Evolutionary conservation across 768 basidiomycete genomes (phyloP).

Genomic region (Tricholoma flavovirens): DNA sequence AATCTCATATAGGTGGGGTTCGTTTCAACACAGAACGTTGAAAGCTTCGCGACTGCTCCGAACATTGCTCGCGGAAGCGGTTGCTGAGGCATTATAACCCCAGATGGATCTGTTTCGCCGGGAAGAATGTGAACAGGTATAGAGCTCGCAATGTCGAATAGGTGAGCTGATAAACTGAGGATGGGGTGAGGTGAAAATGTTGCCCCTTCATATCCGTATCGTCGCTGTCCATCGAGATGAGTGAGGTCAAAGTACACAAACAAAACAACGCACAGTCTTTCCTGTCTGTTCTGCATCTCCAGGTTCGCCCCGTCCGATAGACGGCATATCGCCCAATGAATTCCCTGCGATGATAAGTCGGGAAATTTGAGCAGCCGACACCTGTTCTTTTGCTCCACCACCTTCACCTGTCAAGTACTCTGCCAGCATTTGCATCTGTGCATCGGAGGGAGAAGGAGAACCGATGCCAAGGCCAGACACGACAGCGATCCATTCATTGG

Average conservation of each 20-base stretch:
- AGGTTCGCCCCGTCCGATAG: slow-evolving; percentile 27
- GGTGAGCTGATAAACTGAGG: slow-evolving; percentile 56
- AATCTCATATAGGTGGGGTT: slow-evolving; percentile 87
- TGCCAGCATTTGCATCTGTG: slow-evolving; percentile 78
- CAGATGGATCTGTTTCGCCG: slow-evolving; percentile 84
- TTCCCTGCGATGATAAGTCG: slow-evolving; percentile 89
- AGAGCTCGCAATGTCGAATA: slow-evolving; percentile 69
- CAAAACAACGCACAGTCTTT: slow-evolving; percentile 45
- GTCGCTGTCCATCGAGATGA: slow-evolving; percentile 38
- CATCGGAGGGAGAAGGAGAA: slow-evolving; percentile 51
- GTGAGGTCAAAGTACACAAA: slow-evolving; percentile 6
- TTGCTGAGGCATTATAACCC: slow-evolving; percentile 89
- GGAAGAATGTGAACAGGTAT: slow-evolving; percentile 88
- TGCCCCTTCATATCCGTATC: slow-evolving; percentile 57
- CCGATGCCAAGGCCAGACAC: slow-evolving; percentile 85
- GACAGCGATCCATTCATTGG: slow-evolving; percentile 77
- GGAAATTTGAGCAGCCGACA: slow-evolving; percentile 65
- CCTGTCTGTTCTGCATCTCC: slow-evolving; percentile 35
- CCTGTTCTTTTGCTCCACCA: slow-evolving; percentile 63
- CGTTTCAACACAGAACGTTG: slow-evolving; percentile 72
- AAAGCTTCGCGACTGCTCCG: slow-evolving; percentile 50
- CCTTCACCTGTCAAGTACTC: slow-evolving; percentile 87
- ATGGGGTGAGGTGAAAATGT: slow-evolving; percentile 76
- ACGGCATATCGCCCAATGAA: slow-evolving; percentile 55
- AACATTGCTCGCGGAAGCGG: slow-evolving; percentile 91